Evolutionary conservation across 164 flowering plant genomes (phyloP).

Genomic region (Chimonanthus salicifolius): DNA sequence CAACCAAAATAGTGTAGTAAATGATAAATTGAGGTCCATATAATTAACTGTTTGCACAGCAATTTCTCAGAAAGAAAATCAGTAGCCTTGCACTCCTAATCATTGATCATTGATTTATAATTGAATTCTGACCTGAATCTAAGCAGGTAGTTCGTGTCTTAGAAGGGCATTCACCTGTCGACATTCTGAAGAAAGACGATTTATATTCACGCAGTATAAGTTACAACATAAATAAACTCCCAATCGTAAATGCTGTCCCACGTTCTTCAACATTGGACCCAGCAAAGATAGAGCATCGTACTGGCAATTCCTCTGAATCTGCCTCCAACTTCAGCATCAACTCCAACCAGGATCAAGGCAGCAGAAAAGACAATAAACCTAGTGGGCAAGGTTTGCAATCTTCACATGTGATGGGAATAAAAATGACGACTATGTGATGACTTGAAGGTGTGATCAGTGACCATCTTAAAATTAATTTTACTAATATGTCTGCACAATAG

Average conservation of each 20-base stretch:
- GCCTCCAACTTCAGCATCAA: neutral
- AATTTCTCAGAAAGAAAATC: too few relatives aligned
- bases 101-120: neutral
- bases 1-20: too few relatives aligned
- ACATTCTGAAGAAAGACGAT: neutral
- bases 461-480: too few relatives aligned
- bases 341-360: neutral
- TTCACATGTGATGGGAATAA: neutral
- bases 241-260: neutral
- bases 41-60: too few relatives aligned
- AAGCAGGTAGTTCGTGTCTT: neutral
- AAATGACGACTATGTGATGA: neutral
- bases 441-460: neutral
- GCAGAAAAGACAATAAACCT: neutral
- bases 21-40: too few relatives aligned
- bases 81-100: too few relatives aligned
- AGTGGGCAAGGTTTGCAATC: neutral
- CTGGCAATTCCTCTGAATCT: neutral
- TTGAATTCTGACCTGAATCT: neutral
- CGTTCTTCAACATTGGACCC: too few relatives aligned
- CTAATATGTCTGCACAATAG: neutral
- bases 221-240: neutral
- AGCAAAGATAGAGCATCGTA: neutral
- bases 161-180: neutral
- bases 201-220: neutral